Percentiles rank a stretch among this genome's conserved stretches.
Evolutionary conservation across 495 filamentous ascomycete species (phyloP).

Genomic region (Penicillium argentinense): DNA sequence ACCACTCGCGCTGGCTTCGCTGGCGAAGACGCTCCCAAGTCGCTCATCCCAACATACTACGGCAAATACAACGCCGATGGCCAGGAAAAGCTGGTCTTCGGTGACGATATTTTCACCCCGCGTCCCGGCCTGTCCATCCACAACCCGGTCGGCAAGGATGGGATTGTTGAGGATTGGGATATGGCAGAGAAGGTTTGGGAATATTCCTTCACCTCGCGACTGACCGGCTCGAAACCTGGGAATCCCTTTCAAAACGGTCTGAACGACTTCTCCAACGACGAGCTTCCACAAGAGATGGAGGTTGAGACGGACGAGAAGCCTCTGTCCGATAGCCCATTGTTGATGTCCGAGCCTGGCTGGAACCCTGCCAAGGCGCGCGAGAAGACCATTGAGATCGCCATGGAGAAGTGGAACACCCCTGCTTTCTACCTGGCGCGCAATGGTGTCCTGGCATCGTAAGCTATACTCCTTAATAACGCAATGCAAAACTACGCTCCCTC

Average conservation of each 20-base stretch:
- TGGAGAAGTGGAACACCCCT: conserved; percentile 92
- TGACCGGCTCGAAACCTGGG: conserved; percentile 62
- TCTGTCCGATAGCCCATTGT: conserved; percentile 81
- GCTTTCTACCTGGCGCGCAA: conserved; percentile 85
- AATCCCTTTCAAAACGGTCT: conserved; percentile 71
- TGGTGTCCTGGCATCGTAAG: conserved; percentile 65
- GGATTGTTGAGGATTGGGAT: conserved; percentile 95
- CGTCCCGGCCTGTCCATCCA: conserved; percentile 72
- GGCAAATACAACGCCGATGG: conserved; percentile 58
- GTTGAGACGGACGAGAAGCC: conserved; percentile 72
- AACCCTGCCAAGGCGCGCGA: conserved; percentile 84
- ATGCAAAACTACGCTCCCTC: too few species aligned
- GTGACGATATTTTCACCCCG: conserved; percentile 83
- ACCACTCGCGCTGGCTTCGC: conserved; percentile 93
- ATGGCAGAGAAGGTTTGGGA: conserved; percentile 88
- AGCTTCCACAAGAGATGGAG: conserved; percentile 67
- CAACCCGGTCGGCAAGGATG: conserved; percentile 89
- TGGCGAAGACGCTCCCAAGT: conserved; percentile 95
- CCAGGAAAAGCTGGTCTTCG: conserved; percentile 66
- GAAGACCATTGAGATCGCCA: conserved; percentile 88
- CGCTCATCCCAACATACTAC: conserved; percentile 85
- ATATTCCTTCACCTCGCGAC: conserved; percentile 74
- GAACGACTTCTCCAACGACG: conserved; percentile 62
- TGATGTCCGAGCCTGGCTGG: conserved; percentile 95
- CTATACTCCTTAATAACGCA: too few species aligned